These are phyloP conservation scores for Gymnopilus junonius DNA, from an alignment of 768 basidiomycete genomes.

Conservation along the genomic window DNA sequence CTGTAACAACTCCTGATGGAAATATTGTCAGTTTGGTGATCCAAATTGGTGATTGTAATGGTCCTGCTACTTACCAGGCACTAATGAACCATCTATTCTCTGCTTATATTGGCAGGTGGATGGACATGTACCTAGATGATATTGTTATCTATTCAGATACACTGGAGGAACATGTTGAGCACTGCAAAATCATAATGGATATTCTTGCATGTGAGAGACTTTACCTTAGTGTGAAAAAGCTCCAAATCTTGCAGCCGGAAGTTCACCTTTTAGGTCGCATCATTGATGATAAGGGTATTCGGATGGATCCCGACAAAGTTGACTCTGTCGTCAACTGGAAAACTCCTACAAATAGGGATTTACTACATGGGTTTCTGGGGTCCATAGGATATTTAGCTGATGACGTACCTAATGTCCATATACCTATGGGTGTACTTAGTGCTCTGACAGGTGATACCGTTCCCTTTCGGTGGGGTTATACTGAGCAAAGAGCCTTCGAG, in stretches of 20 bases:
- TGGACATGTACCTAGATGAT: conserved; percentile 47
- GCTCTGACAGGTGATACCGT: conserved; percentile 25
- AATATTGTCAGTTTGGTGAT: conserved; percentile 49
- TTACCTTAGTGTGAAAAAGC: conserved; percentile 40
- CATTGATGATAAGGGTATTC: conserved; percentile 42
- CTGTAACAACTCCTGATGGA: conserved; percentile 41
- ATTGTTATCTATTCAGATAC: conserved; percentile 47
- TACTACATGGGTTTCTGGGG: conserved; percentile 37
- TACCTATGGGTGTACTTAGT: conserved; percentile 42
- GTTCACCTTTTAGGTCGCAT: conserved; percentile 31
- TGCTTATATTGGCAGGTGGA: conserved; percentile 34
- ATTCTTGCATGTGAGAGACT: conserved; percentile 35
- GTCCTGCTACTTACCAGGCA: no score
- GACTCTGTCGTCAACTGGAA: conserved; percentile 39
- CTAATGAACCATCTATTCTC: no score
- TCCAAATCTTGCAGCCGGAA: conserved; percentile 31
- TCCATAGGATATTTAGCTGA: conserved; percentile 34
- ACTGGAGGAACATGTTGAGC: conserved; percentile 35
- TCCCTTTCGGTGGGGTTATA: conserved; percentile 32
- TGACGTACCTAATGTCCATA: conserved; percentile 33
- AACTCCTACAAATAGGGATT: conserved; percentile 34
- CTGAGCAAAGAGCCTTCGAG: conserved; percentile 39
- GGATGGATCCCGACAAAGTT: conserved; percentile 51
- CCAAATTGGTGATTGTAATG: no score
- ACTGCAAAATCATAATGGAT: conserved; percentile 36